Conservation (phyloP, 495 filamentous ascomycete species). For the Penicillium atrosanguineum region DNA sequence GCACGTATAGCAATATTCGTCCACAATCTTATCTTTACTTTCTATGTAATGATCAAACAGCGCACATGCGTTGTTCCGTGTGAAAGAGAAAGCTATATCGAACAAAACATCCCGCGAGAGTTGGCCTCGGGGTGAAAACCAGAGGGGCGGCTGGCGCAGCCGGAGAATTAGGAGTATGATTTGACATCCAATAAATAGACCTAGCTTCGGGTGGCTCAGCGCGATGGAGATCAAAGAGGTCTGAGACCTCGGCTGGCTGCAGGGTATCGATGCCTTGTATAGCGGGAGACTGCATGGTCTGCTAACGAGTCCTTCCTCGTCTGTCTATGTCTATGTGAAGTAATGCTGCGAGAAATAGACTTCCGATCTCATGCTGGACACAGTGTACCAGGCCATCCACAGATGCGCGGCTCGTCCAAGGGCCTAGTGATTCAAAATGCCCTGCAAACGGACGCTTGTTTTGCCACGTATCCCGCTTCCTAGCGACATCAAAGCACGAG, state of each 20-base stretch:
- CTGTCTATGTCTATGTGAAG: background rate
- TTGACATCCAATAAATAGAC: slow-evolving; percentile 20
- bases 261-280: slow-evolving; percentile 32
- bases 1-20: background rate
- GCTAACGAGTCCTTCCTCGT: slow-evolving; percentile 20
- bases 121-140: background rate
- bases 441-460: background rate
- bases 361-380: slow-evolving; percentile 20
- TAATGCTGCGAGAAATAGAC: slow-evolving; percentile 15
- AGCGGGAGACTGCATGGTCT: slow-evolving; percentile 27
- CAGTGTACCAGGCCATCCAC: background rate
- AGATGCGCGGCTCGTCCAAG: background rate
- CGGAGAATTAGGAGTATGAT: slow-evolving; percentile 24
- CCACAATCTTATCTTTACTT: background rate
- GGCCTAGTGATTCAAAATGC: background rate
- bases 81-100: background rate
- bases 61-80: background rate
- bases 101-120: background rate
- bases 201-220: slow-evolving; percentile 17
- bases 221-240: slow-evolving; percentile 33
- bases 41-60: background rate
- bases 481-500: slow-evolving; percentile 2
- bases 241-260: slow-evolving; percentile 41
- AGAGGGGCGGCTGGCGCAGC: slow-evolving; percentile 19
- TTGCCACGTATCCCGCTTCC: background rate